Evolutionary conservation across 2,329 filamentous ascomycete genomes (phyloP), one percentile per base, ranked within the genome.

Genomic region (Pestalotiopsis sp.): DNA sequence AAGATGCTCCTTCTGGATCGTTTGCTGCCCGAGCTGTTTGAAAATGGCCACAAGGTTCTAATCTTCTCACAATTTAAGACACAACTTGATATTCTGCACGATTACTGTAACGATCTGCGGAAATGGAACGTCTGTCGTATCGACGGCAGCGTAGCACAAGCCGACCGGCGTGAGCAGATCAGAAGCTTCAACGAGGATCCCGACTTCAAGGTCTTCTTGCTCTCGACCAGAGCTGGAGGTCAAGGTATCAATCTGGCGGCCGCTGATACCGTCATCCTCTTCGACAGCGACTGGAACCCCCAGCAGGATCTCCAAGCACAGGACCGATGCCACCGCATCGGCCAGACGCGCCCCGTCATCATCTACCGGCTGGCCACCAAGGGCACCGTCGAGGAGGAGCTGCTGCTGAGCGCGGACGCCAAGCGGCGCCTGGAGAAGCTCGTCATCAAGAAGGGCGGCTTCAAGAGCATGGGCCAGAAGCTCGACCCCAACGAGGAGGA

Each of bases 21-120:
- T 0, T 86, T 99, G 0, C 87, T 99, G 0, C 92, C 93, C 0
- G 86, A 86, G 2, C 86, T 99, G 0, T 91, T 99, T 69, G 72
- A 83, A 0, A 86, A 89, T 1, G 91, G 89, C 3, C 95, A 98
- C 82, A 98, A 98, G 77, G 92, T 98, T 36, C 88, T 99, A 60
- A 94, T 99, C 65, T 99, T 99, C 80, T 97, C 93, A 0, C 96
- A 99, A 77, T 99, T 99, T 83, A 97, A 95, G 68, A 97, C 92
- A 0, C 95, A 97, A 72, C 89, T 99, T 0, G 94, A 98, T 75
- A 92, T 99, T 2, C 84, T 99, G 0, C 90, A 97, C 71, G 92
- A 95, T 67, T 99, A 97, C 82, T 94, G 94, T 61, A 84, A 82
- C 3, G 87, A 90, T n/a, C 86, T 98, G 1, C 91, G 93, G 7